These are phyloP conservation scores for Coffea humblotiana DNA, from an alignment of 305 asterid species.

Conservation along the genomic window DNA sequence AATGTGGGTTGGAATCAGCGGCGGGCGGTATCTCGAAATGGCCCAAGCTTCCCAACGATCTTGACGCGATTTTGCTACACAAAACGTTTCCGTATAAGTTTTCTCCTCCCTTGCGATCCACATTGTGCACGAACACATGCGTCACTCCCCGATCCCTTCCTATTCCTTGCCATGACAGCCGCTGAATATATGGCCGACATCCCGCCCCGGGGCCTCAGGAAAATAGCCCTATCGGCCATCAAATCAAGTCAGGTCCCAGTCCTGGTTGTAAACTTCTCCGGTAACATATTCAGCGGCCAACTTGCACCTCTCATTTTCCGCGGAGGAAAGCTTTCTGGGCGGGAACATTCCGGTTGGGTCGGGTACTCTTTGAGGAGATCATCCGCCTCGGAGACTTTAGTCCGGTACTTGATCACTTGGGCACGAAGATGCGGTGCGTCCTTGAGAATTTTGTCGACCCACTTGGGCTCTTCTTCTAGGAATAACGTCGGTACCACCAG, in stretches of 20 bases:
- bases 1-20: slow-evolving; percentile 20
- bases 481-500: slow-evolving; percentile 63
- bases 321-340: slow-evolving; percentile 42
- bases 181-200: slow-evolving; percentile 86
- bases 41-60: slow-evolving; percentile 65
- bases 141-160: slow-evolving; percentile 66
- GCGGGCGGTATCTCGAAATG: slow-evolving; percentile 67
- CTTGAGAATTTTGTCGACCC: slow-evolving; percentile 59
- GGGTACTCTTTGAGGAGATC: slow-evolving; percentile 34
- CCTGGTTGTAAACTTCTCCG: slow-evolving; percentile 59
- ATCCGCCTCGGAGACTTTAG: slow-evolving; percentile 52
- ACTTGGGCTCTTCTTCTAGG: slow-evolving; percentile 71
- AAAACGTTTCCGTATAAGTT: slow-evolving; percentile 54
- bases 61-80: slow-evolving; percentile 57
- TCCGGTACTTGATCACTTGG: slow-evolving; percentile 61
- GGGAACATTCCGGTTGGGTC: slow-evolving; percentile 50
- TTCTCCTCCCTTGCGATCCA: slow-evolving; percentile 76
- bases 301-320: slow-evolving; percentile 54
- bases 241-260: slow-evolving; percentile 80
- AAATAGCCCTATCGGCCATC: slow-evolving; percentile 82
- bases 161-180: slow-evolving; percentile 74
- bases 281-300: slow-evolving; percentile 69
- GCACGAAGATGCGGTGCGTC: slow-evolving; percentile 62
- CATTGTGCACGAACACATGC: slow-evolving; percentile 75
- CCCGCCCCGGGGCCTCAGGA: slow-evolving; percentile 74